Evolutionary conservation across 2,329 filamentous ascomycete species (phyloP), one percentile per base, ranked within the genome.

Genomic region (Colletotrichum coccodes): DNA sequence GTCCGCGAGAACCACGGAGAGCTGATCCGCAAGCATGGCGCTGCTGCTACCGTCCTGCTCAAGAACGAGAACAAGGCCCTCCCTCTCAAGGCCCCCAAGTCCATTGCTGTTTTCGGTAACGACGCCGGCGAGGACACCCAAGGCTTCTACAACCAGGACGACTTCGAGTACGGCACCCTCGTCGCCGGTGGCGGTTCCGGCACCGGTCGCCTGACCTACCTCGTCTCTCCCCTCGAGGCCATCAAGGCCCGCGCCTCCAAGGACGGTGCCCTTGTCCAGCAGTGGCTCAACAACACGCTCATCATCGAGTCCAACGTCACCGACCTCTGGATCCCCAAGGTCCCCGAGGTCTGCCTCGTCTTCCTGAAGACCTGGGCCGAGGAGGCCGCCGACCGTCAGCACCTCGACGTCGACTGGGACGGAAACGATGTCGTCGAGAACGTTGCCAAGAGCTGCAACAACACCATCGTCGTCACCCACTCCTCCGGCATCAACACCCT

Each of bases 401-500:
- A 83, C 73, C 80, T 87, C 4, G 81, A 82, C 28, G 83, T 91
- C 61, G 85, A 87, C 71, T 92, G 89, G 73, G 87, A 92, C 73
- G 84, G 90, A 9, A 88, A 88, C 64, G 84, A 91, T 58, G 82
- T 72, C 11, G 66, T 72, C 28, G 64, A 68, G 47, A 50, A 44
- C 3, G 71, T 72, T 4, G 71, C 71, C 14, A 61, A 59, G 47
- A n/a, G 42, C 58, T 72, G 71, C 61, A 63, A 62, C 57, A 72
- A 85, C 46, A 91, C 92, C 1, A 83, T 94, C 1, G 91, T 94
- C 0, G 83, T 94, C 1, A 82, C 91, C 2, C 91, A 94, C 76
- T 91, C 90, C 1, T 91, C 93, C 28, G 92, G 91, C 0, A 87
- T 92, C 72, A 78, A 88, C 4, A 79, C 89, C 75, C 84, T 89